A percentile compares a stretch with the other conserved stretches of the same genome.
Evolutionary conservation across 805 yeast genomes (phyloP).

Genomic region (Nakazawaea sp.): DNA sequence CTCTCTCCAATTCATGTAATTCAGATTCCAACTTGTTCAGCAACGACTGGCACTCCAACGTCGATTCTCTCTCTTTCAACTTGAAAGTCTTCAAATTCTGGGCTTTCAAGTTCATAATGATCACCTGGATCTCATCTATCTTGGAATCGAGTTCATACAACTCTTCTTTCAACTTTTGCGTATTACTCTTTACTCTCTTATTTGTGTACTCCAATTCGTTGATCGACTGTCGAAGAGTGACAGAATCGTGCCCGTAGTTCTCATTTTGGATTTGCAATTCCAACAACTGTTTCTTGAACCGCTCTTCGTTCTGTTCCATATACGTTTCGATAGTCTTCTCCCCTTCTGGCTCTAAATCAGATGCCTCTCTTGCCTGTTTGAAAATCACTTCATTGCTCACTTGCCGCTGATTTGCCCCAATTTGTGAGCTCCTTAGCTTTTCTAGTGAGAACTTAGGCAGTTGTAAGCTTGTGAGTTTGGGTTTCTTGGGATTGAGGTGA

Average conservation of each 20-base stretch:
- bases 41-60: slow-evolving; percentile 12
- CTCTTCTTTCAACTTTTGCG: slow-evolving; percentile 20
- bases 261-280: slow-evolving; percentile 2
- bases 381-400: no score
- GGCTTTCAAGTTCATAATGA: slow-evolving; percentile 3
- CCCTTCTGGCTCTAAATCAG: no score
- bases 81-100: slow-evolving; percentile 12
- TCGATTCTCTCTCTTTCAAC: slow-evolving; percentile 10
- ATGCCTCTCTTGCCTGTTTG: no score
- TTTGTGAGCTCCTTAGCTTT: no score
- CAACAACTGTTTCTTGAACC: slow-evolving; percentile 1
- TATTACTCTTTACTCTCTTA: slow-evolving; percentile 19
- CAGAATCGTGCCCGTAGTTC: slow-evolving; percentile 13
- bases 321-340: slow-evolving; percentile 7
- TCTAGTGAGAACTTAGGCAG: no score
- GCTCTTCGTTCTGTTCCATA: slow-evolving; percentile 12
- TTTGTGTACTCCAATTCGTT: slow-evolving; percentile 12
- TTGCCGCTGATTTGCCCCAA: no score
- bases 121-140: slow-evolving; percentile 10
- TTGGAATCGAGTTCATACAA: slow-evolving; percentile 15
- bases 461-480: no score
- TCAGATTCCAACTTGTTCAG: slow-evolving; percentile 14
- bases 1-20: slow-evolving; percentile 16
- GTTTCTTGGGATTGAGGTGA: no score
- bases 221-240: slow-evolving; percentile 17